Conservation (phyloP, 176 grass and related monocot genomes). For the Triticum monococcum region DNA sequence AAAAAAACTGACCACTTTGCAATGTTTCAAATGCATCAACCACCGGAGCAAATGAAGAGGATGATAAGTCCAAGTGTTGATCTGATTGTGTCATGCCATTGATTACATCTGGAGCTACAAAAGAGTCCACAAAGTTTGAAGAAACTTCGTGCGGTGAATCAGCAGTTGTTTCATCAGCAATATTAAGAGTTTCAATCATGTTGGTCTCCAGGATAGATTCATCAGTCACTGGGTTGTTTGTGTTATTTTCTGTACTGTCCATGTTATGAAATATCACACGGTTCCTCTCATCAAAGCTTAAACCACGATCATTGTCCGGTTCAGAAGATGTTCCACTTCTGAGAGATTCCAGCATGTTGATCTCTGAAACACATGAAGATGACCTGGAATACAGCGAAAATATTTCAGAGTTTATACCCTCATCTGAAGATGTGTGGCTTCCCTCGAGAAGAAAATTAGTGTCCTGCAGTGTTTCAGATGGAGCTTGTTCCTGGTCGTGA, state of each 20-base stretch:
- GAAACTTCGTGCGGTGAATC: neutral
- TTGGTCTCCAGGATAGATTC: slow-evolving; percentile 21
- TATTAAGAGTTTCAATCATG: slow-evolving; percentile 1
- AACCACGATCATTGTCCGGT: neutral
- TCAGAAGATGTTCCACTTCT: neutral
- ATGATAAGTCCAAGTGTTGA: slow-evolving; percentile 8
- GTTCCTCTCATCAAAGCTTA: neutral
- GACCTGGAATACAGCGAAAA: slow-evolving; percentile 47
- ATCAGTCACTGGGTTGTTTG: neutral
- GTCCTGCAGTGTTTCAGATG: neutral
- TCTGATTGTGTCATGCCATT: neutral
- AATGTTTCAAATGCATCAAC: slow-evolving; percentile 8
- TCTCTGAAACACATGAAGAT: slow-evolving; percentile 47
- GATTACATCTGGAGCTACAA: slow-evolving; percentile 4
- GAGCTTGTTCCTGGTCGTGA: slow-evolving; percentile 6
- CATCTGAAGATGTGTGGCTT: slow-evolving; percentile 29
- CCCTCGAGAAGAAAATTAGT: slow-evolving; percentile 1
- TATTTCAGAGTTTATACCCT: slow-evolving; percentile 26
- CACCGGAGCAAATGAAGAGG: slow-evolving; percentile 17
- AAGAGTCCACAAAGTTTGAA: slow-evolving; percentile 4
- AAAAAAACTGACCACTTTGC: neutral
- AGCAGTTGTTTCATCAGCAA: neutral
- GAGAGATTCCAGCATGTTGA: slow-evolving; percentile 19
- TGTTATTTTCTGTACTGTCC: neutral
- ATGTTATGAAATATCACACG: neutral